Conservation (phyloP, 345 rosid species). For the rapeseed (Brassica napus) region Da-Ae NC_063437.1:566501-567000, state of each 20-base stretch:
- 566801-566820: constrained; percentile 43
- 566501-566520: too few species aligned
- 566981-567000: constrained; percentile 64
- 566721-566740: background rate
- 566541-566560: constrained; percentile 87
- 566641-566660: constrained; percentile 54
- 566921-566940: constrained; percentile 75
- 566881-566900: constrained; percentile 53
- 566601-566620: constrained; percentile 66
- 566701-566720: too few species aligned
- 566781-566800: constrained; percentile 89
- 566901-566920: constrained; percentile 71
- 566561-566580: constrained; percentile 96
- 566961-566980: constrained; percentile 74
- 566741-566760: constrained; percentile 67
- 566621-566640: constrained; percentile 49
- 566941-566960: constrained; percentile 55
- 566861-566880: background rate
- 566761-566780: constrained; percentile 85
- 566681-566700: background rate
- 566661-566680: constrained; percentile 60
- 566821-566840: background rate
- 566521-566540: constrained; percentile 74
- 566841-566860: background rate
- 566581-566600: constrained; percentile 85